Percentiles rank a stretch among this genome's conserved stretches.
Evolutionary conservation across 2,329 filamentous ascomycete species (phyloP).

Genomic region (Exophiala spinifera): DNA sequence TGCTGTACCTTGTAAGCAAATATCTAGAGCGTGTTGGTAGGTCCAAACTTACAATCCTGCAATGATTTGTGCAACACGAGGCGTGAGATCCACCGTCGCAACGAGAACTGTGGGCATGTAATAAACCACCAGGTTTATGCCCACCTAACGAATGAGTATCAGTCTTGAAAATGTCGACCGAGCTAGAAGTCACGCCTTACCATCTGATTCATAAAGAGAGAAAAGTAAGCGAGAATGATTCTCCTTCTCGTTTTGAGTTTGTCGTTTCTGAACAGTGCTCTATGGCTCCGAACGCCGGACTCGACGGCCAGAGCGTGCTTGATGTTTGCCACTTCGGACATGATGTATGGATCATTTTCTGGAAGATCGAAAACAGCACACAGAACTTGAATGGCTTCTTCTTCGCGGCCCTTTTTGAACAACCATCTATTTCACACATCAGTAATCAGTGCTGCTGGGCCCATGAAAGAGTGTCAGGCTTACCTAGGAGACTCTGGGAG

Average conservation of each 20-base stretch:
- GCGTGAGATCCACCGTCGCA: conserved; percentile 45
- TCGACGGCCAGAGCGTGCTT: conserved; percentile 5
- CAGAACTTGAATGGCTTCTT: conserved; percentile 19
- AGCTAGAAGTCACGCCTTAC: conserved; percentile 10
- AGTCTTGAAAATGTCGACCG: background rate
- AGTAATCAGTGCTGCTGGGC: background rate
- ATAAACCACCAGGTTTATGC: conserved; percentile 46
- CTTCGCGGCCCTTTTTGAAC: conserved; percentile 13
- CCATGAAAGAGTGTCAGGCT: conserved; percentile 24
- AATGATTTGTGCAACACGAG: conserved; percentile 46
- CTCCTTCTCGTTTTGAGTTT: conserved; percentile 19
- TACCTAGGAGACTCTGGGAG: conserved; percentile 12
- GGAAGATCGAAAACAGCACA: conserved; percentile 40
- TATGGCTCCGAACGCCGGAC: conserved; percentile 35
- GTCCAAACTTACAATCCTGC: conserved; percentile 39
- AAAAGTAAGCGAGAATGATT: conserved; percentile 1
- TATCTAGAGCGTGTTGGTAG: background rate
- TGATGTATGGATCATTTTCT: conserved; percentile 31
- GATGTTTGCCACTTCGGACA: conserved; percentile 28
- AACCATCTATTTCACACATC: conserved; percentile 3
- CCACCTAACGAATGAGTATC: conserved; percentile 18
- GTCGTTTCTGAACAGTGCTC: conserved; percentile 36
- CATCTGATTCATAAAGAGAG: conserved; percentile 36
- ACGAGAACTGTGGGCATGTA: conserved; percentile 39
- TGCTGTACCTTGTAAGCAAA: conserved; percentile 11